A percentile compares a stretch with the other conserved stretches of the same genome.
These are phyloP conservation scores for Phytophthora chlamydospora DNA, from an alignment of 352 stramenopile genomes.

Conservation along the genomic window DNA sequence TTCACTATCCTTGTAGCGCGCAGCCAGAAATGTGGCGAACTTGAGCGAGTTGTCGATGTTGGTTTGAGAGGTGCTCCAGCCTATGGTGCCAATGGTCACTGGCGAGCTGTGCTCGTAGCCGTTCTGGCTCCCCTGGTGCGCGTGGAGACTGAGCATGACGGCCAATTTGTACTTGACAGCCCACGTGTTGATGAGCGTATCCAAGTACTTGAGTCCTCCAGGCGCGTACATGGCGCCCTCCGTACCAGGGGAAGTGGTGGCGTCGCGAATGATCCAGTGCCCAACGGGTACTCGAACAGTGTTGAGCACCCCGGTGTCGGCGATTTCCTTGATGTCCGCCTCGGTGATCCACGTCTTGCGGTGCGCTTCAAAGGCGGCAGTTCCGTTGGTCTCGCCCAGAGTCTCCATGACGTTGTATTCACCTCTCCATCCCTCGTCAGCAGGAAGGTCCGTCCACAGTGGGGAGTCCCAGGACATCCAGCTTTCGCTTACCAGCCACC, in stretches of 20 bases:
- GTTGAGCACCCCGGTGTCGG: slow-evolving; percentile 38
- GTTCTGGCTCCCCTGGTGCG: slow-evolving; percentile 64
- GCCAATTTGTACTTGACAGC: slow-evolving; percentile 56
- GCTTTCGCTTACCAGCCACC: slow-evolving; percentile 23
- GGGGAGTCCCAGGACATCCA: slow-evolving; percentile 27
- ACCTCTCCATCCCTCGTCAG: background rate
- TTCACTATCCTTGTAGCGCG: slow-evolving; percentile 44
- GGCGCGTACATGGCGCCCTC: slow-evolving; percentile 29
- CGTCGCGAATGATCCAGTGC: slow-evolving; percentile 51
- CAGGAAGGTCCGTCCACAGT: slow-evolving; percentile 7
- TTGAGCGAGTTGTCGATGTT: slow-evolving; percentile 48
- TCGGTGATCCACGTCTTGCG: slow-evolving; percentile 24
- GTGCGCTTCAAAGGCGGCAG: slow-evolving; percentile 18
- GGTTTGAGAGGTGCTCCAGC: slow-evolving; percentile 35
- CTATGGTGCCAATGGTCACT: background rate
- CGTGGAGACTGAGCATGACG: slow-evolving; percentile 62
- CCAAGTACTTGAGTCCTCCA: slow-evolving; percentile 53
- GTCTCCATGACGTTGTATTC: slow-evolving; percentile 24
- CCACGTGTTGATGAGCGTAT: slow-evolving; percentile 60
- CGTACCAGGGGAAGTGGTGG: slow-evolving; percentile 16
- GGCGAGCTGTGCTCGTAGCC: slow-evolving; percentile 57
- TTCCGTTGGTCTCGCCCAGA: slow-evolving; percentile 14
- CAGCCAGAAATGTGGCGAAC: slow-evolving; percentile 46
- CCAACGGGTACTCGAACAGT: slow-evolving; percentile 52
- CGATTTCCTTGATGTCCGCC: slow-evolving; percentile 27